These are phyloP conservation scores for Diddensiella transvaalensis DNA, from an alignment of 805 yeast species.

Conservation along the genomic window DNA sequence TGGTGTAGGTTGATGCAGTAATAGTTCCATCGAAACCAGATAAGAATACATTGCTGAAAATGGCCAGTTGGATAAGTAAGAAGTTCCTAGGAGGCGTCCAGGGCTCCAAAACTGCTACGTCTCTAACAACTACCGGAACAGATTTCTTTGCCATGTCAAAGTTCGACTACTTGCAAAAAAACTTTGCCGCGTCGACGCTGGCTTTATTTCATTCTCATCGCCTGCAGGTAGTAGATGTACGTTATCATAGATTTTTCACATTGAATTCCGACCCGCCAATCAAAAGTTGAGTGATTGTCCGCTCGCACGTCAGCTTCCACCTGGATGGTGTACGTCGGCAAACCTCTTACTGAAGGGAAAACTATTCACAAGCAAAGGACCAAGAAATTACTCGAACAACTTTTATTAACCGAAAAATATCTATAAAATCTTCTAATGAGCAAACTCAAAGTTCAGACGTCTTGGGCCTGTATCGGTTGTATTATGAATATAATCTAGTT, in stretches of 20 bases:
- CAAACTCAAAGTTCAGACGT: slow-evolving; percentile 49
- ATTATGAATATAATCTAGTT: slow-evolving; percentile 41
- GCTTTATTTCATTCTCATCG: too few relatives aligned
- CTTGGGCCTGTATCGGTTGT: slow-evolving; percentile 53
- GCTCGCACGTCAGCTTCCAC: too few relatives aligned
- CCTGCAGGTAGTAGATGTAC: too few relatives aligned
- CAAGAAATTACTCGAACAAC: background rate
- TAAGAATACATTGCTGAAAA: slow-evolving; percentile 39
- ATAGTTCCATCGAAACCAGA: slow-evolving; percentile 48
- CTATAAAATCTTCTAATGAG: slow-evolving; percentile 18
- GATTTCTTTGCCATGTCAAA: too few relatives aligned
- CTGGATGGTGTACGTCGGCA: too few relatives aligned
- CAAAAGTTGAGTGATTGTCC: too few relatives aligned
- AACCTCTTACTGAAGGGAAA: too few relatives aligned
- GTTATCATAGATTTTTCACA: too few relatives aligned
- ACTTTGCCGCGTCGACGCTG: too few relatives aligned
- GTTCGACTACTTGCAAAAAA: too few relatives aligned
- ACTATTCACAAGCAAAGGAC: background rate
- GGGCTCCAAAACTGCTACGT: background rate
- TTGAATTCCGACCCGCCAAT: too few relatives aligned
- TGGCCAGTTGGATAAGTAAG: slow-evolving; percentile 23
- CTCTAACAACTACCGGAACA: too few relatives aligned
- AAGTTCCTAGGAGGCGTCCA: slow-evolving; percentile 7
- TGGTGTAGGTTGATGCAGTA: slow-evolving; percentile 47
- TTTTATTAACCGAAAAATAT: background rate